Evolutionary conservation across 2,329 filamentous ascomycete genomes (phyloP).

Genomic region (Pyricularia sp.): DNA sequence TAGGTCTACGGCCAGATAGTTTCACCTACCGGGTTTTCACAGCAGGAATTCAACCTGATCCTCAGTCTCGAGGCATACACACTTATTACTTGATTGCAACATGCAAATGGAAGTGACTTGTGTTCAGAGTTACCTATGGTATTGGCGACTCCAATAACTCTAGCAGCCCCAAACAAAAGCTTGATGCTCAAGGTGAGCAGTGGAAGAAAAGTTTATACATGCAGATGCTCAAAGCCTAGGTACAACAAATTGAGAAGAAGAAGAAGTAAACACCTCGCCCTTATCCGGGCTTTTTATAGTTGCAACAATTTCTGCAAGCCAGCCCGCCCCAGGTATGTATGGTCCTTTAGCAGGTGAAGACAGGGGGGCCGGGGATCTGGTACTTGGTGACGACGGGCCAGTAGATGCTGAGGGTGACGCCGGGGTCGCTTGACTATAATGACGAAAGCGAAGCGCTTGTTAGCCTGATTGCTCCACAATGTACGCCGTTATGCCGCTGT

Average conservation of each 20-base stretch:
- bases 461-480: not conserved
- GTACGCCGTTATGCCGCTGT: not conserved
- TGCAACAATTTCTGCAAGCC: not conserved
- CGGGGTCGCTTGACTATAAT: constrained; percentile 25
- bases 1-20: not conserved
- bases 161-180: not conserved
- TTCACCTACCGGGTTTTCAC: not conserved
- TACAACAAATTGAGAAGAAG: not conserved
- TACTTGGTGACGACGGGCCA: constrained; percentile 3
- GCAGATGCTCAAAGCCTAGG: not conserved
- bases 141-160: not conserved
- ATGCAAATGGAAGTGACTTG: not conserved
- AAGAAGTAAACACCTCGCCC: not conserved
- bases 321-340: not conserved
- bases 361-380: constrained; percentile 3
- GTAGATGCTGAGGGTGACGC: constrained; percentile 38
- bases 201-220: not conserved
- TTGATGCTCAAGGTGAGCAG: not conserved
- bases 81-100: not conserved
- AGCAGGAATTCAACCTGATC: not conserved
- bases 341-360: constrained; percentile 1
- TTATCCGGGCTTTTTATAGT: not conserved
- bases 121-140: not conserved
- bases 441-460: not conserved
- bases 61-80: no score